Evolutionary conservation across 2,329 filamentous ascomycete species (phyloP).

Genomic region (Aureobasidium sp.): DNA sequence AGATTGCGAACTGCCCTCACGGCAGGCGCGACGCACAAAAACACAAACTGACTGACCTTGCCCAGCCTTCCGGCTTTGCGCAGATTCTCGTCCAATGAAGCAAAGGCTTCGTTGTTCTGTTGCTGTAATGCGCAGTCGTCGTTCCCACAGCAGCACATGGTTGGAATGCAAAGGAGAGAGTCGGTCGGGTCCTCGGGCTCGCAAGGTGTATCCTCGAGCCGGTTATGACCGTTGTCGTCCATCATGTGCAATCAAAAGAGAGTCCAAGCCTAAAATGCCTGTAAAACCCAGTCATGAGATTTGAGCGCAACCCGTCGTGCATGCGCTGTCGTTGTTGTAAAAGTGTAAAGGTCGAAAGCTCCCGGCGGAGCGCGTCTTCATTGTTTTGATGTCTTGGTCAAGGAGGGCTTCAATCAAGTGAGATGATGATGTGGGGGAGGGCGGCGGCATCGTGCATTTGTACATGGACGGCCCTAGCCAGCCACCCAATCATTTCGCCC

Average conservation of each 20-base stretch:
- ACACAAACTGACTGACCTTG: constrained; percentile 84
- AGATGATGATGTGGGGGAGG: background rate
- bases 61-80: constrained; percentile 78
- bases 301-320: constrained; percentile 1
- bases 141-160: constrained; percentile 74
- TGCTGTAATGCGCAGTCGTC: constrained; percentile 69
- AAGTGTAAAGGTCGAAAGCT: background rate
- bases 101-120: constrained; percentile 69
- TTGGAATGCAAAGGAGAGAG: constrained; percentile 12
- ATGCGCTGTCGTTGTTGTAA: background rate
- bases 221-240: constrained; percentile 11
- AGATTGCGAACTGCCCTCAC: background rate
- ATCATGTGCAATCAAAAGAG: constrained; percentile 11
- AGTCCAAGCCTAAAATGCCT: constrained; percentile 2
- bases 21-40: constrained; percentile 9
- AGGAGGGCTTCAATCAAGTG: background rate
- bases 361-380: background rate
- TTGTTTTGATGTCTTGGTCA: constrained; percentile 3
- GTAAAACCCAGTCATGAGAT: background rate
- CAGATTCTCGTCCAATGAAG: constrained; percentile 79
- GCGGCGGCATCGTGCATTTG: constrained; percentile 1
- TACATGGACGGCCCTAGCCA: background rate
- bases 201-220: background rate
- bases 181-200: background rate
- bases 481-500: background rate